Percentiles rank a stretch among this genome's conserved stretches.
Evolutionary conservation across 2,329 filamentous ascomycete species (phyloP).

Genomic region (Aureobasidium sp.): DNA sequence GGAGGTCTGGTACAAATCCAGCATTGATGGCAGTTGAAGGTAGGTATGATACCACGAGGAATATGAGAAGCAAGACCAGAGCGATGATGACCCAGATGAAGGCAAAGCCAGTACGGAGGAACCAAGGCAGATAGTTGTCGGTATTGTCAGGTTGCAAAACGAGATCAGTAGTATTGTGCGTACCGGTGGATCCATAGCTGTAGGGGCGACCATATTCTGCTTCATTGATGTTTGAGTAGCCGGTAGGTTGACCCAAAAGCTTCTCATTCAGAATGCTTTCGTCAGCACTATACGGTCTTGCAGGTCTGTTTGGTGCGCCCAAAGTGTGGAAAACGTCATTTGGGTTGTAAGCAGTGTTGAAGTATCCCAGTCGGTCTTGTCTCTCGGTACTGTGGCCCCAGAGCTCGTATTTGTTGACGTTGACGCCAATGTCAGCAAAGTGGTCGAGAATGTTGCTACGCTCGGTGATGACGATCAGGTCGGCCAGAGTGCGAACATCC

Average conservation of each 20-base stretch:
- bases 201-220: conserved; percentile 21
- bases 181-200: neutral
- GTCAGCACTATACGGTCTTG: conserved; percentile 42
- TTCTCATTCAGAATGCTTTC: conserved; percentile 41
- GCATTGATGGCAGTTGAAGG: conserved; percentile 55
- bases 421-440: conserved; percentile 61
- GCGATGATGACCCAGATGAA: conserved; percentile 55
- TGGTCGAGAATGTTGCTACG: conserved; percentile 69
- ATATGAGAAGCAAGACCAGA: conserved; percentile 55
- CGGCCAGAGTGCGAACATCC: conserved; percentile 75
- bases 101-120: conserved; percentile 59
- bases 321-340: conserved; percentile 69
- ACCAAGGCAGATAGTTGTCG: conserved; percentile 54
- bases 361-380: conserved; percentile 74
- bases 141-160: conserved; percentile 45
- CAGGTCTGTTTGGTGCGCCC: conserved; percentile 53
- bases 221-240: conserved; percentile 21
- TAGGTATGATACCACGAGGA: conserved; percentile 68
- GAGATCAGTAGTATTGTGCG: conserved; percentile 38
- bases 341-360: conserved; percentile 59
- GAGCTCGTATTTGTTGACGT: conserved; percentile 45
- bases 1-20: conserved; percentile 65
- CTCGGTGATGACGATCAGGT: conserved; percentile 69
- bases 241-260: conserved; percentile 18
- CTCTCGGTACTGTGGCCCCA: conserved; percentile 48